These are phyloP conservation scores for Fraxinus sp. DNA, from an alignment of 305 asterid species.

Conservation along the genomic window DNA sequence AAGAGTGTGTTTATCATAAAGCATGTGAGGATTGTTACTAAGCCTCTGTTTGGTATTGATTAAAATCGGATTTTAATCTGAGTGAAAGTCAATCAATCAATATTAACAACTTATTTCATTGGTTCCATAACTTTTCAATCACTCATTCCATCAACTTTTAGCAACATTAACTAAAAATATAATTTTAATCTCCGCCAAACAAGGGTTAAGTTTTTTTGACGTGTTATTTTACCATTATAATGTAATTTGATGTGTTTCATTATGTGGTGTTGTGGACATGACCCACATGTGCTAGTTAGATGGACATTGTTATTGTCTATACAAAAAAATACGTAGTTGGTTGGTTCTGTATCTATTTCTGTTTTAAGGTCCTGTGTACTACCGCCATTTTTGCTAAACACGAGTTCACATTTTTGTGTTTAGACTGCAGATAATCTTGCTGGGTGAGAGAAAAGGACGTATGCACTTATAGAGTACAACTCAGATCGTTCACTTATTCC, in stretches of 20 bases:
- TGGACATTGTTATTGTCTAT: not conserved
- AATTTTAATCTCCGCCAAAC: too few species aligned
- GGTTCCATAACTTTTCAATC: too few species aligned
- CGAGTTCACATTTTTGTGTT: not conserved
- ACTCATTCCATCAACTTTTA: too few species aligned
- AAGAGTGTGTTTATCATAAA: not conserved
- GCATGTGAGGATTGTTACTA: not conserved
- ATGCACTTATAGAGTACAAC: not conserved
- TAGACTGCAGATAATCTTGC: not conserved
- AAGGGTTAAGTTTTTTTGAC: not conserved
- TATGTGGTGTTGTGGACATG: not conserved
- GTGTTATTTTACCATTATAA: not conserved
- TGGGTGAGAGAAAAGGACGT: not conserved
- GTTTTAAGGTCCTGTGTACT: not conserved
- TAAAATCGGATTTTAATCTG: too few species aligned
- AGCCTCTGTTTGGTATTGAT: too few species aligned
- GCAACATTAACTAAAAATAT: too few species aligned
- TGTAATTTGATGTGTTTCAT: not conserved
- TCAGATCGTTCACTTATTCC: not conserved
- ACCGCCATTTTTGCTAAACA: not conserved
- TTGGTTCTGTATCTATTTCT: not conserved
- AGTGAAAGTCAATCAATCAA: too few species aligned
- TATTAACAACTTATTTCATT: too few species aligned
- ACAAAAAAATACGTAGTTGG: not conserved
- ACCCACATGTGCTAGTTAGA: not conserved